phyloP scores from a whole-genome alignment of 2,329 filamentous ascomycete genomes.

The Thielaviopsis euricoi region DNA sequence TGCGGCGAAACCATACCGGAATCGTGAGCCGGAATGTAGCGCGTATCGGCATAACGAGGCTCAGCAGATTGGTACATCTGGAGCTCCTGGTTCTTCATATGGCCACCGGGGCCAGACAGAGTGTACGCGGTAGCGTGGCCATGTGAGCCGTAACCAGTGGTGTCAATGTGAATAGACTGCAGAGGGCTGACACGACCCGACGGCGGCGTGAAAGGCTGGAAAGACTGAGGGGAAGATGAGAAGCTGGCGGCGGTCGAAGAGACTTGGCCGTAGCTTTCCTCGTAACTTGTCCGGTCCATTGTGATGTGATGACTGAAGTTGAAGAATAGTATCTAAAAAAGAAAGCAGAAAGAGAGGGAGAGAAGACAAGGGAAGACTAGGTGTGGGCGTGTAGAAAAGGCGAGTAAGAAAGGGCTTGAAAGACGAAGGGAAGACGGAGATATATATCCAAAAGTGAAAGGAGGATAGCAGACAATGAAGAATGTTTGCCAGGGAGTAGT shows the following conservation, averaged over 20 bases:
- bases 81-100: slow-evolving; percentile 3
- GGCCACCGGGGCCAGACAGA: not conserved
- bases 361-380: slow-evolving; percentile 6
- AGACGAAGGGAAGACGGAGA: slow-evolving; percentile 1
- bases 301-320: slow-evolving; percentile 15
- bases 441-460: not conserved
- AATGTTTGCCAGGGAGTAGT: not conserved
- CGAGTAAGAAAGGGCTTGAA: not conserved
- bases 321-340: slow-evolving; percentile 20
- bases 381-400: not conserved
- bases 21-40: not conserved
- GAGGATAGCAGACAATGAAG: slow-evolving; percentile 2
- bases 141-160: slow-evolving; percentile 1
- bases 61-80: slow-evolving; percentile 4
- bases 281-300: slow-evolving; percentile 23
- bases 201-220: slow-evolving; percentile 28
- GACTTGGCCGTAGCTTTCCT: slow-evolving; percentile 21
- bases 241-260: slow-evolving; percentile 23
- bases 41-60: slow-evolving; percentile 1
- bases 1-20: not conserved
- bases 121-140: slow-evolving; percentile 1
- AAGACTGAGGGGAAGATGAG: slow-evolving; percentile 24
- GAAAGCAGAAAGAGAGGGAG: slow-evolving; percentile 12
- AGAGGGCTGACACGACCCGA: slow-evolving; percentile 20
- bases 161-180: slow-evolving; percentile 7